phyloP scores from a whole-genome alignment of 352 stramenopile genomes.

The Globisporangium nagaii region DNA sequence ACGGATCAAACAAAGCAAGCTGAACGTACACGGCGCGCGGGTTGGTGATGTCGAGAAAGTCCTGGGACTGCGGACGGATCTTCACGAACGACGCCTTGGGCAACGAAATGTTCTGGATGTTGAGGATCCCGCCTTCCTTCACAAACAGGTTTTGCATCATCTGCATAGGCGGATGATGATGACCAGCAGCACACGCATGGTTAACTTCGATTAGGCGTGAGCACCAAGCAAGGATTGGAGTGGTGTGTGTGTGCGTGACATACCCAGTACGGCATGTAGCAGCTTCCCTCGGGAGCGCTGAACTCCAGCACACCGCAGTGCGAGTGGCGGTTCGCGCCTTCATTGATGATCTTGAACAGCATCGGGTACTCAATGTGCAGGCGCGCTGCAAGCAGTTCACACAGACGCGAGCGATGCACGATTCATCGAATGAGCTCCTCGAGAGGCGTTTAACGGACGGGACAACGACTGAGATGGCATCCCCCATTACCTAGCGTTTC shows the following conservation, averaged over 20 bases:
- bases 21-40: slow-evolving; percentile 91
- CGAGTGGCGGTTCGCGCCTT: slow-evolving; percentile 84
- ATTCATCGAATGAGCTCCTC: neutral
- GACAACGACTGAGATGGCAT: neutral
- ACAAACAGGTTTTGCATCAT: slow-evolving; percentile 99
- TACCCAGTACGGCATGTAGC: slow-evolving; percentile 99
- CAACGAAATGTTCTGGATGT: slow-evolving; percentile 94
- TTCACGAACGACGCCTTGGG: slow-evolving; percentile 98
- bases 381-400: slow-evolving; percentile 32
- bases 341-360: slow-evolving; percentile 96
- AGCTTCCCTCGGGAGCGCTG: slow-evolving; percentile 96
- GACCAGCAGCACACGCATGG: too few relatives aligned
- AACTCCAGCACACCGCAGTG: slow-evolving; percentile 99
- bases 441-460: neutral
- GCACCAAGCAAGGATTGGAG: too few relatives aligned
- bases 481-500: slow-evolving; percentile 87
- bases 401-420: too few relatives aligned
- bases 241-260: too few relatives aligned
- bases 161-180: slow-evolving; percentile 16
- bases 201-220: neutral
- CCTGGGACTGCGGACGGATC: slow-evolving; percentile 96
- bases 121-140: slow-evolving; percentile 90
- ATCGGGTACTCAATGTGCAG: slow-evolving; percentile 99
- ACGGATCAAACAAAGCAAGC: neutral
- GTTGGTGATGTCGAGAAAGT: slow-evolving; percentile 99